These are phyloP conservation scores for Carex littledalei DNA, from an alignment of 176 grass and related monocot species.

Conservation along the genomic window DNA sequence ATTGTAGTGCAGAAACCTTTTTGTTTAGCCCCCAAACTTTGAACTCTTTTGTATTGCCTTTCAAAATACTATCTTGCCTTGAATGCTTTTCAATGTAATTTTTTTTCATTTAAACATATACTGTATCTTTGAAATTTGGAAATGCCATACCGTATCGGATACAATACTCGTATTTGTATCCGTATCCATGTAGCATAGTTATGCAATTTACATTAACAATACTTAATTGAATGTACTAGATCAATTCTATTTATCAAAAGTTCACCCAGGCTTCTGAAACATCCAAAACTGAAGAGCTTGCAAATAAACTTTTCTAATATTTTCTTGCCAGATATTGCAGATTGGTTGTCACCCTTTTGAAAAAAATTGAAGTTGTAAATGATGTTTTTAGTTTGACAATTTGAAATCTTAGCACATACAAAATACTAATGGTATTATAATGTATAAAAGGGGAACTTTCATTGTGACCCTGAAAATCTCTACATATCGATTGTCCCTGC, in stretches of 20 bases:
- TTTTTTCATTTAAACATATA: too few species aligned
- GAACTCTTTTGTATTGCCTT: too few species aligned
- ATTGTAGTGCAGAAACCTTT: too few species aligned
- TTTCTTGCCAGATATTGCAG: neutral
- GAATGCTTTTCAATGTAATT: too few species aligned
- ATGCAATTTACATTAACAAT: slow-evolving; percentile 7
- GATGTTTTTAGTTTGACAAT: neutral
- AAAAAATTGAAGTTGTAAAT: neutral
- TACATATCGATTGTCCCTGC: neutral
- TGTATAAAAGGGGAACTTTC: neutral
- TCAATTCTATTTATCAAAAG: neutral
- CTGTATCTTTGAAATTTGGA: too few species aligned
- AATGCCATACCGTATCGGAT: too few species aligned
- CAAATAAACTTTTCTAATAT: neutral
- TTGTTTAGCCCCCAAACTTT: too few species aligned
- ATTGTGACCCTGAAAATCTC: neutral
- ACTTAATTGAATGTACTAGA: neutral
- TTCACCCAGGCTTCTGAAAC: neutral
- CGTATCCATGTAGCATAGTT: too few species aligned
- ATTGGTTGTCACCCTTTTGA: neutral
- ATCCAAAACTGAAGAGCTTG: neutral
- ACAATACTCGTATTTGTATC: too few species aligned
- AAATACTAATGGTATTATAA: neutral
- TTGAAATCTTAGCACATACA: neutral
- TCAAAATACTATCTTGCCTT: too few species aligned